Evolutionary conservation across 441 rosid genomes (phyloP).

Genomic region (Adansonia grandidieri): DNA sequence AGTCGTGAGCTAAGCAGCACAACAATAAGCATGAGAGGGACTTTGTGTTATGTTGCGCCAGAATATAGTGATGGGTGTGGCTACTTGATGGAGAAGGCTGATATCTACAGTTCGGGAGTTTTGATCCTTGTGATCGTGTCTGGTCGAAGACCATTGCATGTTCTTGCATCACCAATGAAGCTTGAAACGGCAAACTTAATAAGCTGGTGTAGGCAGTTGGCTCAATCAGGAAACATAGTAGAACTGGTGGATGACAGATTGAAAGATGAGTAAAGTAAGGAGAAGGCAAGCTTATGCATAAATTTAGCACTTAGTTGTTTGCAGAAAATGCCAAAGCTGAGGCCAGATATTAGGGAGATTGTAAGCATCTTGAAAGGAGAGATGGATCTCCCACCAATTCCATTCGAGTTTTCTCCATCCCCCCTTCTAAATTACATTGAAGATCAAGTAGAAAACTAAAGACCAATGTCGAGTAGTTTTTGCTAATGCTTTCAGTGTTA

Average conservation of each 20-base stretch:
- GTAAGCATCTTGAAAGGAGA: constrained; percentile 83
- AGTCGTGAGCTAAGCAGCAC: constrained; percentile 98
- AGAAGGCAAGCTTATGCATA: constrained; percentile 81
- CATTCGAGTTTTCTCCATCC: constrained; percentile 86
- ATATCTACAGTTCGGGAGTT: constrained; percentile 92
- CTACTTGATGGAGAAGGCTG: constrained; percentile 89
- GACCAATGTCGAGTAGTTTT: constrained; percentile 50
- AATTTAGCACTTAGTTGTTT: constrained; percentile 80
- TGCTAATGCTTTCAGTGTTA: constrained; percentile 27
- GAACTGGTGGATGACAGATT: constrained; percentile 89
- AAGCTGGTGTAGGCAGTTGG: constrained; percentile 93
- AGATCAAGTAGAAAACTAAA: constrained; percentile 59
- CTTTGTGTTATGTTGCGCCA: constrained; percentile 91
- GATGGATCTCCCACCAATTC: constrained; percentile 64
- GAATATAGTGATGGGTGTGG: constrained; percentile 79
- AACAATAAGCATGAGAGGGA: constrained; percentile 95
- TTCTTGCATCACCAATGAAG: constrained; percentile 89
- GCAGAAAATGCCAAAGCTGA: constrained; percentile 79
- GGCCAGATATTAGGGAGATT: constrained; percentile 79
- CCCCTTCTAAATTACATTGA: constrained; percentile 69
- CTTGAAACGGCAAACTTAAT: constrained; percentile 91
- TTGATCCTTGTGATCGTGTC: constrained; percentile 86
- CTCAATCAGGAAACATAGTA: constrained; percentile 75
- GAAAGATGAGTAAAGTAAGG: constrained; percentile 68
- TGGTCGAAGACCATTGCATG: constrained; percentile 92